These are phyloP conservation scores for Pelargonium nanum DNA, from an alignment of 345 rosid genomes.

Conservation along the genomic window DNA sequence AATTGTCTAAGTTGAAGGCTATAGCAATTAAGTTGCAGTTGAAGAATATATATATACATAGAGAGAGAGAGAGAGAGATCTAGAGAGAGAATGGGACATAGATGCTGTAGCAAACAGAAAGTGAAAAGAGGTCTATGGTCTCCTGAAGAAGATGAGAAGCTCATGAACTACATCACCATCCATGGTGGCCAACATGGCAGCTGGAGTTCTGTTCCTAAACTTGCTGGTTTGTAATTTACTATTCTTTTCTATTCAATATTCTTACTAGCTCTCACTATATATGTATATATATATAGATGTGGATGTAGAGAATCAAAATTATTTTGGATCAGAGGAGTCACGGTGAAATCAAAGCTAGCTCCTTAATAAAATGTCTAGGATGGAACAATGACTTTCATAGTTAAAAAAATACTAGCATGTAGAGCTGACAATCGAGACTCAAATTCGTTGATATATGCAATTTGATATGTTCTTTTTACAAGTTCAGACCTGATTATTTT, in stretches of 20 bases:
- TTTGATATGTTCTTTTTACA: no score
- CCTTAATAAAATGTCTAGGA: no score
- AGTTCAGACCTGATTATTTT: no score
- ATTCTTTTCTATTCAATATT: background rate
- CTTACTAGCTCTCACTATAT: no score
- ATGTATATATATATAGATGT: no score
- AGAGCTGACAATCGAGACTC: no score
- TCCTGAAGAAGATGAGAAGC: constrained; percentile 71
- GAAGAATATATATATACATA: background rate
- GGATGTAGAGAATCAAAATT: no score
- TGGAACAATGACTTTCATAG: no score
- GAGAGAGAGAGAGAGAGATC: background rate
- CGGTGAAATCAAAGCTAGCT: no score
- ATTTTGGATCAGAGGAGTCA: no score
- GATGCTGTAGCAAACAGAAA: constrained; percentile 63
- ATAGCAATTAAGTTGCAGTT: background rate
- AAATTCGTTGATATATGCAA: no score
- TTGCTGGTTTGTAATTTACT: constrained; percentile 32
- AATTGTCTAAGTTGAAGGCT: background rate
- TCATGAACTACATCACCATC: constrained; percentile 41
- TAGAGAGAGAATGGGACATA: constrained; percentile 37
- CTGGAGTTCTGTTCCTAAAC: constrained; percentile 78
- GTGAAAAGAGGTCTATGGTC: constrained; percentile 74
- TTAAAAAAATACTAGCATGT: no score
- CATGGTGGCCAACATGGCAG: constrained; percentile 47